phyloP scores from a whole-genome alignment of 2,329 filamentous ascomycete genomes.

The Coniella lustricola region DNA sequence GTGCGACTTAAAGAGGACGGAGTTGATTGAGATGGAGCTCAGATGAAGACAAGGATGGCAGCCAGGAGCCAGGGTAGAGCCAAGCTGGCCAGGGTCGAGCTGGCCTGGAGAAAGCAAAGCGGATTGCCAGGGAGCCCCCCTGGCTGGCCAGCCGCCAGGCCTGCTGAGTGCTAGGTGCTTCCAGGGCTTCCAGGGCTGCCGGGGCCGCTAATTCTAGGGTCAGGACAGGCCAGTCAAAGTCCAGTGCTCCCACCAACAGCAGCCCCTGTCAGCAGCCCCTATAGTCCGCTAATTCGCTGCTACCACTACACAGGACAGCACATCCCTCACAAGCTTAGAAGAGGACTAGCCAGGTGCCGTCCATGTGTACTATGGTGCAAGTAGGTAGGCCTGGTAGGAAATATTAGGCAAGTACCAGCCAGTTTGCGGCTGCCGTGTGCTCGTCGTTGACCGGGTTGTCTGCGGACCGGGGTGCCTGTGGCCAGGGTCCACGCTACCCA shows the following conservation, averaged over 20 bases:
- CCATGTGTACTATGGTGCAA: too few relatives aligned
- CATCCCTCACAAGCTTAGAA: too few relatives aligned
- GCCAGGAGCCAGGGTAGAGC: too few relatives aligned
- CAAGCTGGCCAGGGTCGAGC: slow-evolving; percentile 31
- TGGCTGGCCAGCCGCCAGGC: slow-evolving; percentile 22
- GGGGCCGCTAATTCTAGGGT: slow-evolving; percentile 31
- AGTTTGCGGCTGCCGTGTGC: too few relatives aligned
- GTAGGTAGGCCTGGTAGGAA: background rate
- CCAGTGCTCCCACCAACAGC: slow-evolving; percentile 23
- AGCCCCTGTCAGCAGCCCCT: too few relatives aligned
- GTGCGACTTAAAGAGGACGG: slow-evolving; percentile 41
- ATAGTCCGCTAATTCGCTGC: slow-evolving; percentile 5
- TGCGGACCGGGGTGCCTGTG: too few relatives aligned
- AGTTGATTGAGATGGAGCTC: slow-evolving; percentile 36
- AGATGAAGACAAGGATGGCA: slow-evolving; percentile 29
- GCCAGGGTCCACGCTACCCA: too few relatives aligned
- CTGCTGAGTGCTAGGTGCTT: slow-evolving; percentile 31
- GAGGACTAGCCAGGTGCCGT: too few relatives aligned
- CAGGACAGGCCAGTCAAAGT: slow-evolving; percentile 16
- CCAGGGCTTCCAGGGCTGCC: too few relatives aligned
- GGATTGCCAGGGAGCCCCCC: slow-evolving; percentile 26
- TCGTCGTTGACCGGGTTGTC: too few relatives aligned
- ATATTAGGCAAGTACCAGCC: too few relatives aligned
- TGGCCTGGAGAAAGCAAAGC: slow-evolving; percentile 25
- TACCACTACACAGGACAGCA: too few relatives aligned